Base-by-base conservation (phyloP, 768 basidiomycete species). In the Termitomyces sp. region DNA sequence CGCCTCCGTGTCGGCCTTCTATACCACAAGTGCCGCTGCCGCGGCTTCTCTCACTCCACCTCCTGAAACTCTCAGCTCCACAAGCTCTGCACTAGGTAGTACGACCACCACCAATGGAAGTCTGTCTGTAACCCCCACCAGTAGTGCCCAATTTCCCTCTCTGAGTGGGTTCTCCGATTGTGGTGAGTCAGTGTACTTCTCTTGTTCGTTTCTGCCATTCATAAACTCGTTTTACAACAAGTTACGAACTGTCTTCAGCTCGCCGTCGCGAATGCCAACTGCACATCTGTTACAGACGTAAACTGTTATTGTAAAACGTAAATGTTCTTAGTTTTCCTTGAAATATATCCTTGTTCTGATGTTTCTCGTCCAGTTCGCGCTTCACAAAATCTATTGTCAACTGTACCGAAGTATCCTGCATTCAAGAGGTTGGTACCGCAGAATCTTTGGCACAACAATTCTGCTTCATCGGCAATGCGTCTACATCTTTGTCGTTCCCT, bases 251-350 rank as follows among this genome's bases (percentile, higher is more conserved):
- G 82, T 60, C 67, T 83, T 3, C 61, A 62, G 34, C 29, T 62
- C 23, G 71, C 69, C 8, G 56, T 69, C 1, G 73, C 77, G 2
- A 12, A 27, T 3, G 72, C 73, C 0, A 77, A 75, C 40, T 83
- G 82, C 66, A 59, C 69, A 5, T 79, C 76, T 55, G 60, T 82
- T 27, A 68, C 73, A 12, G 76, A 77, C 6, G 77, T 82, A 32
- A 71, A 77, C 54, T 84, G 82, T 62, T 84, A 75, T 63, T 83
- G 82, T 57, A 45, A 63, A 21, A 74, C 68, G 74, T 75, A 63
- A 57, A 73, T 59, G 6, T 44, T 47, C 58, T 52, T 12, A 27
- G 27, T 42, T 41, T n/a, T 35, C 19, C 10, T 10, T 4, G 29
- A 14, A 7, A 7, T 10, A 17, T n/a, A n/a, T n/a, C 35, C 6